Base-by-base conservation (phyloP, 495 filamentous ascomycete species). In the Penicillium salamii region DNA sequence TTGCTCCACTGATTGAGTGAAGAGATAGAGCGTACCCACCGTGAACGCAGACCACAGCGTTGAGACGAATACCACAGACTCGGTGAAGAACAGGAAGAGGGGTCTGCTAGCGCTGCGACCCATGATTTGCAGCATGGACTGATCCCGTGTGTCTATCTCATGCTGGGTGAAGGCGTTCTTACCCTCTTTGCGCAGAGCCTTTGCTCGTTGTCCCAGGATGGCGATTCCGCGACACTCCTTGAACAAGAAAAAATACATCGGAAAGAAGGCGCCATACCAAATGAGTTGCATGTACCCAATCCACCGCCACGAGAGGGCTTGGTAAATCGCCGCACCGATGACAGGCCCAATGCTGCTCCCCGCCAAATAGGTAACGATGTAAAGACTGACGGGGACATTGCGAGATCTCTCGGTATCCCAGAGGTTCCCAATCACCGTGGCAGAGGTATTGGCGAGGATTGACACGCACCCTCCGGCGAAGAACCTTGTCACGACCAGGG, bases 1-100 rank as follows among this genome's bases (percentile, higher is more conserved):
- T 41, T 74, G 70, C 46, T 69, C 67, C 12, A 74, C 66, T 7
- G 65, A 70, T 41, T 76, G 72, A 2, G 71, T 76, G 55, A 70
- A 72, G 13, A 82, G 58, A 52, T 75, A 83, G 8, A 81, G 53
- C 1, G 70, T 77, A 13, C 78, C 79, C 21, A 75, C 66, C 29
- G 61, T 71, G 43, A 82, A 77, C 11, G 78, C 75, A 8, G 74
- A 69, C 72, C 74, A 78, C 15, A 81, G 50, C 3, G 71, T 72
- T 39, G 66, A 71, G 34, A 72, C 62, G 28, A 80, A 75, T 3
- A 82, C 71, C 7, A 83, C 80, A 0, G 67, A 67, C 55, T 82
- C 79, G 15, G 77, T 82, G 50, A 62, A 67, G 15, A 82, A 70
- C 37, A 83, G 56, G 20, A 68, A 44, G 5, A 72, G 18, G 7